Conservation (phyloP, 257 asterid genomes). For the Lycium barbarum region DNA sequence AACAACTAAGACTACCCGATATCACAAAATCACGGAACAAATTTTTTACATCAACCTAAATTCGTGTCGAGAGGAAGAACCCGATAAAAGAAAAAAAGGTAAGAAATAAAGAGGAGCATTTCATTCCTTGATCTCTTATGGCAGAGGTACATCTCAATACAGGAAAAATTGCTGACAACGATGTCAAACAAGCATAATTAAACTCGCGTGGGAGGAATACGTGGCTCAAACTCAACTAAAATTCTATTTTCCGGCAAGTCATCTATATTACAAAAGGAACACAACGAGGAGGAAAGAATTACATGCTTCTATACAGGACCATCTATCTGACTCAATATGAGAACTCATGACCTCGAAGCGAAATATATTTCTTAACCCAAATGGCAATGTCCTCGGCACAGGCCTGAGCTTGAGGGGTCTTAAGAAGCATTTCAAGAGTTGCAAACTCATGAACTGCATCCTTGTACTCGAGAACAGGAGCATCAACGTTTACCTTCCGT, state of each 20-base stretch:
- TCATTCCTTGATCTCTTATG: conserved; percentile 16
- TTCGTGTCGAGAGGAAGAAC: background rate
- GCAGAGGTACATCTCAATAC: conserved; percentile 22
- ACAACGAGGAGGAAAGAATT: conserved; percentile 3
- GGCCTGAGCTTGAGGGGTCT: conserved; percentile 89
- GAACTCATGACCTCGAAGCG: conserved; percentile 91
- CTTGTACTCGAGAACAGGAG: conserved; percentile 87
- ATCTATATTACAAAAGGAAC: conserved; percentile 53
- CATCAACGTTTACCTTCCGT: conserved; percentile 83
- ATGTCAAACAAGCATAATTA: conserved; percentile 22
- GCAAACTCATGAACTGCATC: conserved; percentile 94
- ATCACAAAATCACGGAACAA: no score
- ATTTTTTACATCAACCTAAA: background rate
- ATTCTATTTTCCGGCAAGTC: conserved; percentile 38
- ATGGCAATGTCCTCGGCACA: conserved; percentile 89
- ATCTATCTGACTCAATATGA: conserved; percentile 60
- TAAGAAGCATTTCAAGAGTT: conserved; percentile 81
- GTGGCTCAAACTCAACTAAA: conserved; percentile 32
- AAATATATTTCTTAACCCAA: conserved; percentile 89
- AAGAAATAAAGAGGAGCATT: background rate
- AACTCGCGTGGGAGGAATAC: conserved; percentile 30
- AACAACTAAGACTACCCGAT: no score
- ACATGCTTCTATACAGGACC: background rate
- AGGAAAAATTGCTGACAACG: conserved; percentile 42
- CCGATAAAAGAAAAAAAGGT: background rate